phyloP scores from a whole-genome alignment of 495 filamentous ascomycete genomes.

The Daldinia bambusicola region DNA sequence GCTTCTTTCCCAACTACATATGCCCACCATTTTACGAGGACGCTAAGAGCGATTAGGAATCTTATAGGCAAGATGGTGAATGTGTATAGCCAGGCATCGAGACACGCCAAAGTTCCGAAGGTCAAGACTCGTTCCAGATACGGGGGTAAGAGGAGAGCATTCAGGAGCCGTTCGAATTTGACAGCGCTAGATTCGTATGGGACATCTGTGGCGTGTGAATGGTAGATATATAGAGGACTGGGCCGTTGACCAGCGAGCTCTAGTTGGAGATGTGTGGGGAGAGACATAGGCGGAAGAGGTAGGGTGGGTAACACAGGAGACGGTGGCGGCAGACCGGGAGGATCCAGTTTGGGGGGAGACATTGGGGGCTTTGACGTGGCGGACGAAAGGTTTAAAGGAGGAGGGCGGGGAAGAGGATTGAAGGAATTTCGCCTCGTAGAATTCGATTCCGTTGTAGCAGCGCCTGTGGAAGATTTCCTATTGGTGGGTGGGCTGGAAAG shows the following conservation, averaged over 20 bases:
- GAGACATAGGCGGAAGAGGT: slow-evolving; percentile 83
- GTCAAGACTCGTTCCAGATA: slow-evolving; percentile 85
- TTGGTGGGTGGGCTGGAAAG: slow-evolving; percentile 58
- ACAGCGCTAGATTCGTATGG: slow-evolving; percentile 97
- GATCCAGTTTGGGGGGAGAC: slow-evolving; percentile 36
- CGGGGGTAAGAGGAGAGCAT: slow-evolving; percentile 84
- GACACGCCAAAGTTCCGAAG: slow-evolving; percentile 88
- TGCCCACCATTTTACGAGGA: slow-evolving; percentile 78
- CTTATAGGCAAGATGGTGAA: slow-evolving; percentile 94
- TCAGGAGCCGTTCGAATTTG: slow-evolving; percentile 91
- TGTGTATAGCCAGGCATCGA: slow-evolving; percentile 97
- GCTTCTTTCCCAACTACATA: slow-evolving; percentile 71
- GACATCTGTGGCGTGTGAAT: slow-evolving; percentile 73
- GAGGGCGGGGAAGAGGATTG: slow-evolving; percentile 45
- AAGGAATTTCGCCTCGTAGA: slow-evolving; percentile 49
- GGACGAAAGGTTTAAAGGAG: slow-evolving; percentile 44
- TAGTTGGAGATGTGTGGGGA: slow-evolving; percentile 88
- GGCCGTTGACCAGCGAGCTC: slow-evolving; percentile 84
- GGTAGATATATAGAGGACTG: slow-evolving; percentile 88
- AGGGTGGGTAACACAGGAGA: slow-evolving; percentile 77
- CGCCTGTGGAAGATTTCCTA: slow-evolving; percentile 48
- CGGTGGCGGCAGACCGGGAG: slow-evolving; percentile 54
- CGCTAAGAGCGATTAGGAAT: slow-evolving; percentile 82
- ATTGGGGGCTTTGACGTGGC: slow-evolving; percentile 26
- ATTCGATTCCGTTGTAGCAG: slow-evolving; percentile 35